A percentile compares a stretch with the other conserved stretches of the same genome.
Conservation (phyloP, 306 rosid genomes). For the Vicia faba region DNA sequence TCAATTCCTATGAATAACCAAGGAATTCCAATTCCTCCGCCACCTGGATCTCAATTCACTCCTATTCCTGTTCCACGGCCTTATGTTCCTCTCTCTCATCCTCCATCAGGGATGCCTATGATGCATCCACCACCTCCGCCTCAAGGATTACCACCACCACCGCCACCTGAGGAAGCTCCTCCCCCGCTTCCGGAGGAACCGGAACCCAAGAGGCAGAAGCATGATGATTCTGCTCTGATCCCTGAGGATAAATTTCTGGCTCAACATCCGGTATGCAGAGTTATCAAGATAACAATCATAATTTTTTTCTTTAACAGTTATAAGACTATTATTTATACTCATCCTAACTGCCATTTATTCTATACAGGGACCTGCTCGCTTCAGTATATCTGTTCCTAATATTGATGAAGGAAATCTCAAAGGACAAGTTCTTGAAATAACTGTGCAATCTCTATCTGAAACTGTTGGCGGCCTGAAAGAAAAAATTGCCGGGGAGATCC, state of each 20-base stretch:
- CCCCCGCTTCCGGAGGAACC: conserved; percentile 97
- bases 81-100: conserved; percentile 55
- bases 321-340: neutral
- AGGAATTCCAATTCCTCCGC: conserved; percentile 69
- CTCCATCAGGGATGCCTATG: conserved; percentile 71
- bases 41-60: conserved; percentile 88
- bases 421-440: conserved; percentile 80
- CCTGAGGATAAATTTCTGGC: conserved; percentile 93
- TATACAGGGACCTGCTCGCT: conserved; percentile 72
- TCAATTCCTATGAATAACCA: conserved; percentile 60
- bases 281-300: conserved; percentile 10
- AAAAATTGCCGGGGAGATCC: conserved; percentile 94
- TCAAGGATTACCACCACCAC: conserved; percentile 84
- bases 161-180: conserved; percentile 96
- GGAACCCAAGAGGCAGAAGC: conserved; percentile 90
- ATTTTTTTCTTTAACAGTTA: neutral
- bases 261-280: conserved; percentile 68
- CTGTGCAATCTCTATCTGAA: conserved; percentile 81
- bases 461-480: conserved; percentile 87
- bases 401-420: conserved; percentile 93
- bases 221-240: conserved; percentile 77
- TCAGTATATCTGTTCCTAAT: conserved; percentile 77
- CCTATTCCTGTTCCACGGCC: conserved; percentile 66
- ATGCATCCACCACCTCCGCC: conserved; percentile 89
- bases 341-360: conserved; percentile 29